A percentile compares a stretch with the other conserved stretches of the same genome.
These are phyloP conservation scores for Trypanosoma lewisi DNA, from an alignment of 208 protist genomes.

Conservation along the genomic window DNA sequence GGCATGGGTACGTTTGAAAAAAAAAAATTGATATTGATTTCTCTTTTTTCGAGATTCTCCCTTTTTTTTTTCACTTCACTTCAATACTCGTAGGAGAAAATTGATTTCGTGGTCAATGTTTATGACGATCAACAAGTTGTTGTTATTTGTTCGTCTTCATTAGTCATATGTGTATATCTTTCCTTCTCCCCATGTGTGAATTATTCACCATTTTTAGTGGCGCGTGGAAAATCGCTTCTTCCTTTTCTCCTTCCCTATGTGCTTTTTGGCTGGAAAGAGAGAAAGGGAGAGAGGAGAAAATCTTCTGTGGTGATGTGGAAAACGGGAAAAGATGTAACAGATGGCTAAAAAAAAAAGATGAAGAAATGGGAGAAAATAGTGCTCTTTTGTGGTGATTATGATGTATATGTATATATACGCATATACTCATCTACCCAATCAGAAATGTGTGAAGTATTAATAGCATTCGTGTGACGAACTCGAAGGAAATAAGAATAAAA, in stretches of 20 bases:
- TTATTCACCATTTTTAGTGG: background rate
- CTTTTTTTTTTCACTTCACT: background rate
- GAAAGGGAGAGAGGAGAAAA: background rate
- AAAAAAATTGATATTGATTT: background rate
- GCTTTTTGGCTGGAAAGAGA: background rate
- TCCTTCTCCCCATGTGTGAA: too few species aligned
- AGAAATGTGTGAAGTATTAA: background rate
- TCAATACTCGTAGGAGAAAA: too few species aligned
- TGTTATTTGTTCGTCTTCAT: background rate
- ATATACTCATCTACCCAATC: too few species aligned
- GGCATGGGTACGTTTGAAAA: too few species aligned
- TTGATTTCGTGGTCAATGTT: too few species aligned
- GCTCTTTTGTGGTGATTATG: too few species aligned
- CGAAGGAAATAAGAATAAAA: background rate
- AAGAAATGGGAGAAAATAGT: too few species aligned
- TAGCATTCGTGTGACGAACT: too few species aligned
- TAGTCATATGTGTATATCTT: background rate
- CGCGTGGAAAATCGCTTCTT: background rate
- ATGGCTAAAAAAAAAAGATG: constrained; percentile 5
- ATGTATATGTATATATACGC: too few species aligned
- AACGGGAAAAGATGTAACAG: background rate
- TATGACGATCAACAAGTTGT: too few species aligned
- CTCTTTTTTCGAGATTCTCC: background rate
- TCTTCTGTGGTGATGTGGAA: background rate
- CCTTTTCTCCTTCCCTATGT: background rate